These are phyloP conservation scores for Penicillium italicum DNA, from an alignment of 2,329 filamentous ascomycete species.

Conservation along the genomic window DNA sequence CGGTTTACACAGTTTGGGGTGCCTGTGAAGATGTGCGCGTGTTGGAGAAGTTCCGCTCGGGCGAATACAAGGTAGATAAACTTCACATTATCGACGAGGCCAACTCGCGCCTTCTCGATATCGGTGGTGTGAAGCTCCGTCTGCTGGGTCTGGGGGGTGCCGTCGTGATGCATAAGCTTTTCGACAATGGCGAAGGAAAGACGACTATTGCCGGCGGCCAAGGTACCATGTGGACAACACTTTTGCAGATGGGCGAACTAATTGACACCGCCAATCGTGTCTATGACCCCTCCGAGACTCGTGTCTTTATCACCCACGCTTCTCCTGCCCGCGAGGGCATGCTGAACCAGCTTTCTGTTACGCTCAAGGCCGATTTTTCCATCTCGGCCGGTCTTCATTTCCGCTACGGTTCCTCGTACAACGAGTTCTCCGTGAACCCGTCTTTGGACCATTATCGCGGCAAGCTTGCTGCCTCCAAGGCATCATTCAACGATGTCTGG, in stretches of 20 bases:
- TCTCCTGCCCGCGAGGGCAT: slow-evolving; percentile 95
- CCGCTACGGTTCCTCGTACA: slow-evolving; percentile 98
- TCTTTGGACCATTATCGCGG: slow-evolving; percentile 97
- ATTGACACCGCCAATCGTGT: slow-evolving; percentile 97
- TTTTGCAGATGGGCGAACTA: slow-evolving; percentile 96
- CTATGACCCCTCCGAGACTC: slow-evolving; percentile 96
- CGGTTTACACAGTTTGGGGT: slow-evolving; percentile 98
- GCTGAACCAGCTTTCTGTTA: slow-evolving; percentile 94
- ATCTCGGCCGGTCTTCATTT: slow-evolving; percentile 97
- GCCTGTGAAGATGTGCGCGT: slow-evolving; percentile 98
- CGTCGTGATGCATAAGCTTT: slow-evolving; percentile 99
- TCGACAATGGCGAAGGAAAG: slow-evolving; percentile 95
- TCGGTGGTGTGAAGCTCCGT: slow-evolving; percentile 93
- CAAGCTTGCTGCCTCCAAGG: slow-evolving; percentile 95
- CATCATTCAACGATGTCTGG: slow-evolving; percentile 99
- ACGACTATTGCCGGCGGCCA: slow-evolving; percentile 98
- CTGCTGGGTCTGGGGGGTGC: slow-evolving; percentile 90
- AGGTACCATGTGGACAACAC: slow-evolving; percentile 98
- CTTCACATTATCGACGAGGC: slow-evolving; percentile 98
- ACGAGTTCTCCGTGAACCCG: slow-evolving; percentile 98
- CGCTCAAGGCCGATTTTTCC: slow-evolving; percentile 96
- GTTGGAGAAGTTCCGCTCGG: slow-evolving; percentile 92
- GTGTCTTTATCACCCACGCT: slow-evolving; percentile 93
- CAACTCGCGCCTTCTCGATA: slow-evolving; percentile 88
- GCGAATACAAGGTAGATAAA: slow-evolving; percentile 96